Evolutionary conservation across 1,139 yeast species (phyloP), one percentile per base, ranked within the genome.

Genomic region (Entelexis sorbosivorans): DNA sequence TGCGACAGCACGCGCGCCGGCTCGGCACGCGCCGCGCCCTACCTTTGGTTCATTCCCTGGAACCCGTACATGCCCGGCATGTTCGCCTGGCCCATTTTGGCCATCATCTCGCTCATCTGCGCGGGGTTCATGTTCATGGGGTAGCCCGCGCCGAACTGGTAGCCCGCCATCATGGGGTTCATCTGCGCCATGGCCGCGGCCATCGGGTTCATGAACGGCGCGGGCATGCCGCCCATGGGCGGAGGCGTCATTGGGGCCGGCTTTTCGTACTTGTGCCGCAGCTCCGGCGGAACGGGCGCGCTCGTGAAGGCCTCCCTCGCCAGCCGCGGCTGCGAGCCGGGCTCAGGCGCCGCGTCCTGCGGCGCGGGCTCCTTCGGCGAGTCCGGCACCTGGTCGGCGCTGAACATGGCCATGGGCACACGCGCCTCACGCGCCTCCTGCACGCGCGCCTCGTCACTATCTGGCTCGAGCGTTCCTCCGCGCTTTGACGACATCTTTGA

Each of bases 351-450:
- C 13, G 38, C 17, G 19, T 50, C 53, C 17, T 20, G 5, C 10
- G 36, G 26, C 13, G 49, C 28, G 2, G 53, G 53, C 44, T 51
- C 53, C 20, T 19, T 26, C n/a, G 53, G 51, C 22, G 48, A 32
- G 14, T 48, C 48, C 17, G 45, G 45, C 5, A 32, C 24, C 45
- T 31, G 36, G 39, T 20, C 49, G 24, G 38, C 19, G 29, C 38
- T 22, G 20, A 36, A 13, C 38, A 47, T 34, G 14, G 34, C 44
- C 35, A 55, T 55, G 8, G 56, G 56, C 13, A 58, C 57, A 5
- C 26, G 38, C 4, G 50, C 34, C 44, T 63, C 66, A n/a, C 66
- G 58, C 38, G 32, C 51, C 28, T 49, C 48, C 48, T 64, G 67
- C 17, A 44, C 44, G 17, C 29, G 52, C n/a, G 55, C 58, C 51